Evolutionary conservation across 164 flowering plant species (phyloP), one percentile per base, ranked within the genome.

Genomic region (Pachysandra terminalis): DNA sequence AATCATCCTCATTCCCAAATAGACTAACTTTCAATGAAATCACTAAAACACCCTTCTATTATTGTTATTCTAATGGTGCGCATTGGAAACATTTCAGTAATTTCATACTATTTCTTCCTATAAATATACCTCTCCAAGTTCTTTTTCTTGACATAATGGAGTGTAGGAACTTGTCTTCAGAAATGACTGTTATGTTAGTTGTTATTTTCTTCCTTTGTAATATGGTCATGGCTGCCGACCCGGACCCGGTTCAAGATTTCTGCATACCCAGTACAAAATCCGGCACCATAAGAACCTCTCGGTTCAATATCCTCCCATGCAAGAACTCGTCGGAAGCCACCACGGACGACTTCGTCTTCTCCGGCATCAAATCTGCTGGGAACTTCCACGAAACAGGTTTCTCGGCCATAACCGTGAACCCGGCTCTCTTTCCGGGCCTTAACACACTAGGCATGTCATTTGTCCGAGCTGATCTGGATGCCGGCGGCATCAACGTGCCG

Each of bases 391-490:
- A 74, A 6, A 71, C 77, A 0, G 90, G 96, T 7, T 67, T 87
- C 4, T 54, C 85, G 0, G 70, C 79, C 28, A 70, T 74, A 1
- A 58, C 87, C 0, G 88, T 79, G 9, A 85, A 68, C 61, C 81
- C 84, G 0, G 27, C 78, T 12, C 2, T 52, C 19, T 90, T 90
- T 41, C 93, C 96, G 15, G 93, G 90, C 32, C 81, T 87, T 10
- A 86, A 87, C 85, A 87, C 90, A 0, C 83, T 82, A 1, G 96
- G 92, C 14, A 84, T 90, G 89, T 87, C 96, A 6, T 80, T 87
- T 51, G 86, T 81, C 0, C 80, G 96, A 0, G 89, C 86, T 3
- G 96, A 90, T 68, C 76, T 87, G 9, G 77, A 77, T 10, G 71
- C 66, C 7, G 87, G 81, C 0, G 90, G 87, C 7, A 69, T 87